Evolutionary conservation across 164 flowering plant genomes (phyloP), one percentile per base, ranked within the genome.

Genomic region (Liquidambar formosana): DNA sequence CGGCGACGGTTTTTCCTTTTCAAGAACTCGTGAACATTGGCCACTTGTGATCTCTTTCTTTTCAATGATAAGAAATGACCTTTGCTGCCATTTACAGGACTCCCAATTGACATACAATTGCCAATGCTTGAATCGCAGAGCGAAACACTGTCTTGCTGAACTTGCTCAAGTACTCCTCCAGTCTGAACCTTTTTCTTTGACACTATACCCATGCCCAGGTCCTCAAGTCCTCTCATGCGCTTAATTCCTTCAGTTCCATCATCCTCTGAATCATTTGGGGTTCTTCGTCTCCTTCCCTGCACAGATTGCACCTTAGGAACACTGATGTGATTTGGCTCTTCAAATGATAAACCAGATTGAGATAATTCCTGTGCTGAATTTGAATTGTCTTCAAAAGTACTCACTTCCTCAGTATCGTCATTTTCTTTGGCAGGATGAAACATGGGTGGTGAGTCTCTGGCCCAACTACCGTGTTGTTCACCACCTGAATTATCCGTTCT

Each of bases 221-320:
- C 97, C 67, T 91, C 83, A 69, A 93, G 89, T 51, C 96, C 97
- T 80, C 87, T 88, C 97, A 93, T 92, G 0, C 96, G 90, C 83
- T 85, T 86, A 45, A 64, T 75, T 57, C 93, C 92, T 77, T 89
- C 90, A 21, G 71, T 78, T 66, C 92, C 95, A 80, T 92, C 99
- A 81, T 94, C 97, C 68, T 94, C 97, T 18, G 94, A 94, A 75
- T 92, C 92, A 73, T 92, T 85, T 26, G 94, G 94, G 15, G 87
- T 89, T 80, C 73, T 85, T 65, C 77, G 64, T 64, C 83, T 83
- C 78, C 75, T 88, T 65, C 73, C 87, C 65, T 65, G 77, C 60
- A 71, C 18, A 71, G 78, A 51, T 38, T 72, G 80, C 23, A 65
- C 76, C 77, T 80, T 81, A 25, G 72, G 48, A 43, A 66, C 63